Conservation (phyloP, 768 basidiomycete species). For the Lactarius trivialis region DNA sequence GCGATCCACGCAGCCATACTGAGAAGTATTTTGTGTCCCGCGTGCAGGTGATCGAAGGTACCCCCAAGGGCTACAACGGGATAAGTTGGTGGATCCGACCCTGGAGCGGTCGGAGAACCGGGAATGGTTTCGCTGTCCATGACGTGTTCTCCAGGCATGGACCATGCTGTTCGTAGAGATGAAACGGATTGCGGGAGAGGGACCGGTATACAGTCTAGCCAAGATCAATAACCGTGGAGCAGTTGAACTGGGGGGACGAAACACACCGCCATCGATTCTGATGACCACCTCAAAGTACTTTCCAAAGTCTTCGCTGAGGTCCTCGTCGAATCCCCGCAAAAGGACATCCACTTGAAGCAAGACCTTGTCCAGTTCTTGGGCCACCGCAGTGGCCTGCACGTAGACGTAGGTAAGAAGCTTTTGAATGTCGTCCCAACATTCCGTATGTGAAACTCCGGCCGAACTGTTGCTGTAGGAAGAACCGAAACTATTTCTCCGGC, state of each 20-base stretch:
- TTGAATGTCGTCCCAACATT: constrained; percentile 63
- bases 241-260: neutral
- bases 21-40: constrained; percentile 94
- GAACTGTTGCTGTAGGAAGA: constrained; percentile 15
- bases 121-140: constrained; percentile 3
- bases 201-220: constrained; percentile 22
- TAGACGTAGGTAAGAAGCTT: constrained; percentile 76
- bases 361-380: constrained; percentile 59
- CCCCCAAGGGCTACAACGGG: constrained; percentile 87
- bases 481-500: constrained; percentile 10
- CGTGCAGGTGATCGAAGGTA: constrained; percentile 96
- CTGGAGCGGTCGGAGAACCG: constrained; percentile 7
- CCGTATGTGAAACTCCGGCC: constrained; percentile 34
- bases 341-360: constrained; percentile 76
- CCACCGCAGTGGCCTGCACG: constrained; percentile 73
- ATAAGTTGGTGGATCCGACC: constrained; percentile 30
- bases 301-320: constrained; percentile 34
- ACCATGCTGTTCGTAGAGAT: constrained; percentile 20
- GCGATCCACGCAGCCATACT: constrained; percentile 89
- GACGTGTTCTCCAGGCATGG: constrained; percentile 16
- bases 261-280: constrained; percentile 26
- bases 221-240: neutral
- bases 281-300: constrained; percentile 32
- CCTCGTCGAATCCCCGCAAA: constrained; percentile 49
- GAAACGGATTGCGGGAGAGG: constrained; percentile 21